These are phyloP conservation scores for Hypoxylon sp. DNA, from an alignment of 2,329 filamentous ascomycete genomes.

Conservation along the genomic window DNA sequence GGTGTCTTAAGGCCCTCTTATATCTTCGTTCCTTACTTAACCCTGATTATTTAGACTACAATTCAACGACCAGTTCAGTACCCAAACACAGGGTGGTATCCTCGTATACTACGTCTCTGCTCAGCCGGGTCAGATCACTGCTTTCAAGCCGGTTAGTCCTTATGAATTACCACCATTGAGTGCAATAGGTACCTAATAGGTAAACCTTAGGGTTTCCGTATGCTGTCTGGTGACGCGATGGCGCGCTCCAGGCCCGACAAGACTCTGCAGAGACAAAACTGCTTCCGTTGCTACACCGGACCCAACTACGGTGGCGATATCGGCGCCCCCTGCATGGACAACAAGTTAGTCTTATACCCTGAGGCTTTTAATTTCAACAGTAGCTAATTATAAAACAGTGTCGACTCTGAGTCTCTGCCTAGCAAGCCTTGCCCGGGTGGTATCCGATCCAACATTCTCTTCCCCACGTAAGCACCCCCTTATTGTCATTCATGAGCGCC, in stretches of 20 bases:
- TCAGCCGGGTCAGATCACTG: conserved; percentile 59
- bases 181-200: conserved; percentile 57
- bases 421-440: conserved; percentile 58
- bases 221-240: conserved; percentile 61
- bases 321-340: conserved; percentile 59
- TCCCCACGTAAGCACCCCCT: conserved; percentile 66
- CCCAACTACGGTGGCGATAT: conserved; percentile 61
- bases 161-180: conserved; percentile 58
- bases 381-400: conserved; percentile 46
- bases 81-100: conserved; percentile 58
- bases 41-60: conserved; percentile 50
- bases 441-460: conserved; percentile 62
- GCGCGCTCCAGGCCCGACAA: conserved; percentile 52
- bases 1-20: conserved; percentile 53
- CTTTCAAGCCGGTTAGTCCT: conserved; percentile 68
- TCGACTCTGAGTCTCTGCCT: conserved; percentile 58
- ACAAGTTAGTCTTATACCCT: conserved; percentile 57
- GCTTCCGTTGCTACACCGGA: conserved; percentile 61
- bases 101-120: conserved; percentile 62
- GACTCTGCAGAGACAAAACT: conserved; percentile 55
- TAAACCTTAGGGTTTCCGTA: conserved; percentile 58
- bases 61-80: conserved; percentile 59
- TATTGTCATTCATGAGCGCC: conserved; percentile 46
- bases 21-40: conserved; percentile 25
- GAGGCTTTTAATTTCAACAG: no score